These are phyloP conservation scores for Sabuloglossum arenarium DNA, from an alignment of 495 filamentous ascomycete species.

Conservation along the genomic window DNA sequence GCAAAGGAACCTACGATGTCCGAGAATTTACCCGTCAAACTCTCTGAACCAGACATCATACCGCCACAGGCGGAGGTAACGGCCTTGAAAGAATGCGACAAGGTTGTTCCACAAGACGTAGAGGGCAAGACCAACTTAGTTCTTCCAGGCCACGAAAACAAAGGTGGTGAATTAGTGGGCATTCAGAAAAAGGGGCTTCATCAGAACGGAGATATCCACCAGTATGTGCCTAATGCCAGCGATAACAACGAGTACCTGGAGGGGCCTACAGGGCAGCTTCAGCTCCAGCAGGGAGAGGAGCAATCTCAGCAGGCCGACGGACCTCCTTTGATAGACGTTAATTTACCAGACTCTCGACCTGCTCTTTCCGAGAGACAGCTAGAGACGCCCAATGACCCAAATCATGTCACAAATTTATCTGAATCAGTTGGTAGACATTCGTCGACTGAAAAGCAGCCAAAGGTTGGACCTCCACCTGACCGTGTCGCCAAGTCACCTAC, in stretches of 20 bases:
- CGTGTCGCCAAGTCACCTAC: too few relatives aligned
- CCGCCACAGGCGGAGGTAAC: neutral
- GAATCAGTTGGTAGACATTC: too few relatives aligned
- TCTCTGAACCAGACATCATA: constrained; percentile 2
- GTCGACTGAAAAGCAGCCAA: too few relatives aligned
- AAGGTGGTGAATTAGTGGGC: neutral
- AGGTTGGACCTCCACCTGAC: too few relatives aligned
- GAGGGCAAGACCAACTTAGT: neutral
- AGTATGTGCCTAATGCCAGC: neutral
- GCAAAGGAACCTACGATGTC: neutral
- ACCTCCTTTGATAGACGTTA: too few relatives aligned
- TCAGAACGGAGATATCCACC: neutral
- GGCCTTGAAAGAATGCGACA: neutral
- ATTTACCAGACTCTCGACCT: too few relatives aligned
- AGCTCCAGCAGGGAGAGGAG: too few relatives aligned
- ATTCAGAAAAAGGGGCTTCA: neutral
- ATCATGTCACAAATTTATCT: too few relatives aligned
- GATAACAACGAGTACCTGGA: neutral
- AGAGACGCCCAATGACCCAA: too few relatives aligned
- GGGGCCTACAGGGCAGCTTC: neutral
- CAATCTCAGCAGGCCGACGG: too few relatives aligned
- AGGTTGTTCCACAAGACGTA: neutral
- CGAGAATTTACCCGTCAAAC: neutral
- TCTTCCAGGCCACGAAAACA: neutral
- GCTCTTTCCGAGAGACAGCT: too few relatives aligned